These are phyloP conservation scores for Prunus dulcis DNA, from an alignment of 306 rosid genomes.

Conservation along the genomic window DNA sequence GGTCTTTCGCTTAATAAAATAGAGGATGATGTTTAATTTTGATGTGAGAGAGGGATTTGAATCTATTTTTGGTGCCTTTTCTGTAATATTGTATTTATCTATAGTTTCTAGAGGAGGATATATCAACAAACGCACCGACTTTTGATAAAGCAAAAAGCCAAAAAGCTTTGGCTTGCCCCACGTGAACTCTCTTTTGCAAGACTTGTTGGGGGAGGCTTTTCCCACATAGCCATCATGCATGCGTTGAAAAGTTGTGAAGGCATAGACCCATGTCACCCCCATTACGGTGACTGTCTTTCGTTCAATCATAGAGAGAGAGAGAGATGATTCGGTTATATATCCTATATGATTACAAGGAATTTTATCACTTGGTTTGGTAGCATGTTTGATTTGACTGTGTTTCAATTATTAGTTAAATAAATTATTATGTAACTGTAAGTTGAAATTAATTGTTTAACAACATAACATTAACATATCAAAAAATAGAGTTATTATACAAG, in stretches of 20 bases:
- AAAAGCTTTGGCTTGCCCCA: slow-evolving; percentile 44
- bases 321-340: too few relatives aligned
- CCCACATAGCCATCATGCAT: slow-evolving; percentile 44
- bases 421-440: too few relatives aligned
- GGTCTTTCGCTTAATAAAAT: neutral
- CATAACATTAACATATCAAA: too few relatives aligned
- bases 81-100: neutral
- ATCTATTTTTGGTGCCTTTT: neutral
- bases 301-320: neutral
- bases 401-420: neutral
- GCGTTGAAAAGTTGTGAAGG: slow-evolving; percentile 56
- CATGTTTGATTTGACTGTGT: neutral
- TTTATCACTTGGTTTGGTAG: neutral
- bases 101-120: neutral
- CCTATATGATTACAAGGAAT: neutral
- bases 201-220: slow-evolving; percentile 30
- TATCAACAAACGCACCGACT: slow-evolving; percentile 61
- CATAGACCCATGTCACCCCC: slow-evolving; percentile 41
- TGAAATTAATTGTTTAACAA: too few relatives aligned
- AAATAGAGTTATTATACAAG: too few relatives aligned
- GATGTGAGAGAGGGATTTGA: neutral
- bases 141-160: slow-evolving; percentile 32
- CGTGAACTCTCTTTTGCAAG: slow-evolving; percentile 49
- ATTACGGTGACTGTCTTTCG: slow-evolving; percentile 21
- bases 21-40: neutral